These are phyloP conservation scores for Pseudonitzschia pungens DNA, from an alignment of 108 stramenopile species.

Conservation along the genomic window DNA sequence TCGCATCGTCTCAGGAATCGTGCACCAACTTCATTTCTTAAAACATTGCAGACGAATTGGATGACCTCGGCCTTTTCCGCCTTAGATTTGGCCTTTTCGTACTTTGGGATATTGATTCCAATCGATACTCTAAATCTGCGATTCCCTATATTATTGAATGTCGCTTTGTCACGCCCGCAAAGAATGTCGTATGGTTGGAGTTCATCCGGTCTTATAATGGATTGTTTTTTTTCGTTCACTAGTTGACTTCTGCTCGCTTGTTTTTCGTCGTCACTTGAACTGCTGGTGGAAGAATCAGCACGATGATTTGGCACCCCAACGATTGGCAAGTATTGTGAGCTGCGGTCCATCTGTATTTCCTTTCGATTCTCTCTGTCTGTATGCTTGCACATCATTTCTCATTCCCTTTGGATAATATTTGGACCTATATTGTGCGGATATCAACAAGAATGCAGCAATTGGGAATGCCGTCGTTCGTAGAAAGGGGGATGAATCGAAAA, in stretches of 20 bases:
- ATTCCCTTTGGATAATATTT: no score
- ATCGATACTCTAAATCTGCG: slow-evolving; percentile 42
- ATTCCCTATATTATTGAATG: slow-evolving; percentile 45
- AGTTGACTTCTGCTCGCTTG: background rate
- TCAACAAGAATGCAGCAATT: no score
- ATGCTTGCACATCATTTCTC: no score
- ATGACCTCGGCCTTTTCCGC: slow-evolving; percentile 32
- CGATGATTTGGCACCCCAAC: no score
- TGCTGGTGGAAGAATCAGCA: background rate
- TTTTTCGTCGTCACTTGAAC: background rate
- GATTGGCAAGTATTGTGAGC: background rate
- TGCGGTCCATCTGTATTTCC: background rate
- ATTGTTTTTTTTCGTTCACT: background rate
- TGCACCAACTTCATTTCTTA: slow-evolving; percentile 22
- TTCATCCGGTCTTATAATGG: background rate
- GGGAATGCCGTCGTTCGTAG: no score
- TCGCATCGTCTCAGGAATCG: slow-evolving; percentile 34
- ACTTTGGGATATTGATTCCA: slow-evolving; percentile 22
- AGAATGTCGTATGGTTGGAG: slow-evolving; percentile 41
- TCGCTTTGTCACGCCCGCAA: slow-evolving; percentile 28
- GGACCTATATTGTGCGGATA: no score
- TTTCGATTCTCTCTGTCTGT: background rate
- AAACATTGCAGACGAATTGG: background rate
- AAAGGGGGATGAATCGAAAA: no score
- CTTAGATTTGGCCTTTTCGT: slow-evolving; percentile 15